Conservation (phyloP, 78 protist genomes). For the Dictyostelium purpureum region DNA sequence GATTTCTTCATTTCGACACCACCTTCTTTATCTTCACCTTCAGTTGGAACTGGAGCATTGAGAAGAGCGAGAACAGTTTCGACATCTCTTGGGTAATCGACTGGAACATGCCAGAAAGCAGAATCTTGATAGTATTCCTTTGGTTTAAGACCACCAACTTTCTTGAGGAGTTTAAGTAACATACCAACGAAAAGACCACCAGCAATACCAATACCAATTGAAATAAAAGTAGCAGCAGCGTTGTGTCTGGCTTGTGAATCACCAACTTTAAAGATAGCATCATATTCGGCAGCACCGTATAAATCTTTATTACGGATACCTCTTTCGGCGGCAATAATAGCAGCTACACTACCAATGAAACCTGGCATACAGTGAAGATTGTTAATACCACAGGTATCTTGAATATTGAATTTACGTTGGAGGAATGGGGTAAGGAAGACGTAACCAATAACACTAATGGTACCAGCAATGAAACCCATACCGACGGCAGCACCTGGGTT, state of each 20-base stretch:
- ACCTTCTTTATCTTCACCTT: constrained; percentile 1
- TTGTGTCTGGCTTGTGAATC: constrained; percentile 53
- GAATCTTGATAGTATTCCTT: constrained; percentile 67
- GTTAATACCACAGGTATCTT: constrained; percentile 80
- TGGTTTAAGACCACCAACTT: constrained; percentile 19
- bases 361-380: constrained; percentile 97
- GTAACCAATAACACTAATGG: constrained; percentile 85
- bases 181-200: constrained; percentile 76
- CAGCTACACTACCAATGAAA: constrained; percentile 81
- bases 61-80: not conserved
- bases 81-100: constrained; percentile 63
- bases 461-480: constrained; percentile 89
- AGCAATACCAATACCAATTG: constrained; percentile 55
- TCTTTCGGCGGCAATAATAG: constrained; percentile 42
- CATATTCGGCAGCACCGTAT: not conserved
- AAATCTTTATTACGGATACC: constrained; percentile 19
- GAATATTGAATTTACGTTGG: constrained; percentile 34
- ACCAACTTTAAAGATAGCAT: constrained; percentile 41
- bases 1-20: constrained; percentile 16
- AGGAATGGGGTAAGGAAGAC: constrained; percentile 81
- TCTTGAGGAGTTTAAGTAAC: not conserved
- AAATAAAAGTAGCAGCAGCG: constrained; percentile 61
- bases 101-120: constrained; percentile 78
- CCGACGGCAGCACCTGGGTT: constrained; percentile 80
- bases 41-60: not conserved